phyloP scores from a whole-genome alignment of 148 eudicot genomes.

The Persicaria maculosa region DNA sequence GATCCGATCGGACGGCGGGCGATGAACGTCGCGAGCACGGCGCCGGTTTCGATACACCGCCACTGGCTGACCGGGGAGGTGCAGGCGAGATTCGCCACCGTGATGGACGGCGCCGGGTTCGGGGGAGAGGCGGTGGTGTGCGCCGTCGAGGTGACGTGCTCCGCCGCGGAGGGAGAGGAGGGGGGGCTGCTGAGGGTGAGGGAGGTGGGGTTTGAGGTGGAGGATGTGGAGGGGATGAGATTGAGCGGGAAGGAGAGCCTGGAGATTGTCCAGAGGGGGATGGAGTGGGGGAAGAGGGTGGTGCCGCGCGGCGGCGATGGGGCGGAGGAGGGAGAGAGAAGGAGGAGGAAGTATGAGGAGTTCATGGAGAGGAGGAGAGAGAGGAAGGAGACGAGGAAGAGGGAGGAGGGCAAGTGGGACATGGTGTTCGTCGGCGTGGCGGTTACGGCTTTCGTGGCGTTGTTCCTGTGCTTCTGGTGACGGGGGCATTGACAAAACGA shows the following conservation, averaged over 20 bases:
- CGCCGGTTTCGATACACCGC: constrained; percentile 51
- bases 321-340: background rate
- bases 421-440: constrained; percentile 5
- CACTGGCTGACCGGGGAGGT: constrained; percentile 88
- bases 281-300: constrained; percentile 30
- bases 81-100: constrained; percentile 36
- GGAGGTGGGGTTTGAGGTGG: constrained; percentile 65
- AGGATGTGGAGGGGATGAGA: constrained; percentile 57
- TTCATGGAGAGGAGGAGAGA: constrained; percentile 1
- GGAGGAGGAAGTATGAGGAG: constrained; percentile 9
- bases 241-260: constrained; percentile 65
- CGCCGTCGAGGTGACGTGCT: constrained; percentile 58
- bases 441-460: background rate
- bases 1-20: constrained; percentile 33
- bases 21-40: constrained; percentile 40
- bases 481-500: background rate
- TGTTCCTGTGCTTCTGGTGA: background rate
- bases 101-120: constrained; percentile 8
- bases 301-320: background rate
- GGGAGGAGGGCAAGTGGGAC: constrained; percentile 6
- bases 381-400: constrained; percentile 9
- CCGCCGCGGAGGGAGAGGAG: constrained; percentile 29
- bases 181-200: constrained; percentile 42
- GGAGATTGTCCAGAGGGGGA: constrained; percentile 38
- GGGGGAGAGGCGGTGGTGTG: constrained; percentile 34